Percentiles rank a stretch among this genome's conserved stretches.
Evolutionary conservation across 2,329 filamentous ascomycete species (phyloP).

Genomic region (Didymella lethalis): DNA sequence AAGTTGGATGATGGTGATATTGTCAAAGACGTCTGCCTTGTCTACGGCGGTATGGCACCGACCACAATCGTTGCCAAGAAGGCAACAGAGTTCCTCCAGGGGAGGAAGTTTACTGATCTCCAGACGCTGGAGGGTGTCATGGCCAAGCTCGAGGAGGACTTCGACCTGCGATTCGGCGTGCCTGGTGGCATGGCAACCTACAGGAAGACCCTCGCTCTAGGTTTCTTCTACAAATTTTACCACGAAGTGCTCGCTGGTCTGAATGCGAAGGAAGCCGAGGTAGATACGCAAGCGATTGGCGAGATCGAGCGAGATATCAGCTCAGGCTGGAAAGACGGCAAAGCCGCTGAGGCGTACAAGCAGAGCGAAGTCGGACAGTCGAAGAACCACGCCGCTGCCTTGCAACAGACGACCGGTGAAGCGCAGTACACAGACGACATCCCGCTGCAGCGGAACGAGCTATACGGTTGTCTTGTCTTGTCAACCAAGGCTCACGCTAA

Average conservation of each 20-base stretch:
- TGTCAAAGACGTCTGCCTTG: conserved; percentile 78
- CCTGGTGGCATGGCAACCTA: conserved; percentile 98
- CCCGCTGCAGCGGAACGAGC: conserved; percentile 82
- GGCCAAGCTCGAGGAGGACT: conserved; percentile 87
- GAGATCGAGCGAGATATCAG: conserved; percentile 90
- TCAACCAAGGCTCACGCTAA: conserved; percentile 90
- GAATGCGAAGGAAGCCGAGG: conserved; percentile 57
- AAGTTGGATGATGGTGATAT: conserved; percentile 72
- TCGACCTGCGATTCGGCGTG: conserved; percentile 86
- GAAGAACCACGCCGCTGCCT: conserved; percentile 84
- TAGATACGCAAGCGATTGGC: conserved; percentile 77
- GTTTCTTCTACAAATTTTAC: conserved; percentile 98
- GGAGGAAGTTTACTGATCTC: conserved; percentile 80
- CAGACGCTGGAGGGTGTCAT: conserved; percentile 88
- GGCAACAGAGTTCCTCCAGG: conserved; percentile 75
- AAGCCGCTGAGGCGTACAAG: conserved; percentile 77
- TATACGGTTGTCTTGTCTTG: conserved; percentile 86
- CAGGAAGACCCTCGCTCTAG: conserved; percentile 84
- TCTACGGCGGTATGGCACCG: conserved; percentile 95
- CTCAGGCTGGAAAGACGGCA: conserved; percentile 77
- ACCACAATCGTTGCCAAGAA: conserved; percentile 87
- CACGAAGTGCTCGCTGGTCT: conserved; percentile 80
- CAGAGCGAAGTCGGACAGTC: conserved; percentile 84
- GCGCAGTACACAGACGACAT: conserved; percentile 98
- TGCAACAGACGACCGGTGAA: conserved; percentile 93